Evolutionary conservation across 1,284 basidiomycete species (phyloP), one percentile per base, ranked within the genome.

Genomic region (Rhizopogon parksii): DNA sequence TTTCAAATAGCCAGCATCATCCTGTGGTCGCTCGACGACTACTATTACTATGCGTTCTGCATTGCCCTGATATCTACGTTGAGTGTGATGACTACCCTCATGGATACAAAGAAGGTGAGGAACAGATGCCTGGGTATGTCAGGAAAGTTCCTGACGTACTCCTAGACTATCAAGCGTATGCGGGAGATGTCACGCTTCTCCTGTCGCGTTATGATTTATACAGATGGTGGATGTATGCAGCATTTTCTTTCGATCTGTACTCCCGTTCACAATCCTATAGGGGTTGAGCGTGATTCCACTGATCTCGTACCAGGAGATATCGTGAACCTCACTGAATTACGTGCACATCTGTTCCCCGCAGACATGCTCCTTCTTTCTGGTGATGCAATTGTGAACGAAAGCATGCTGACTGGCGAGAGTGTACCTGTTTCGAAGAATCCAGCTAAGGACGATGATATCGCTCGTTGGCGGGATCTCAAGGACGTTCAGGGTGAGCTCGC

Each of bases 1-100:
- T 99, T 99, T 68, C 96, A 99, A 78, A 88, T 99, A 58, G 94
- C 94, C 45, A 96, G 93, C 56, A 91, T 99, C 59, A 72, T 91
- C 21, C 73, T 99, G 8, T 99, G 96, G 96, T 88, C 88, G 2
- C 61, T 98, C 50, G 96, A 99, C 61, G 81, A 98, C 64, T 95
- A 97, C 64, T 95, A 90, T 67, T 97, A 96, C 65, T 99, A 99
- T 67, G 96, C 95, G 2, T 95, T 95, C 60, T 98, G 95, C 61
- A 99, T 99, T 58, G 92, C 87, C 35, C 72, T 95, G 48, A 99
- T 99, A 61, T 95, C 92, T 38, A 72, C 88, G 24, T 75, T 88
- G 51, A 96, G 91, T 60, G 90, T 99, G 57, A 66, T 80, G 3
- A 90, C 90, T 1, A 97, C 95, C 0, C 74, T 99, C 8, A 67